phyloP scores from a whole-genome alignment of 2,329 filamentous ascomycete genomes.

The Diaporthe vaccinii region DNA sequence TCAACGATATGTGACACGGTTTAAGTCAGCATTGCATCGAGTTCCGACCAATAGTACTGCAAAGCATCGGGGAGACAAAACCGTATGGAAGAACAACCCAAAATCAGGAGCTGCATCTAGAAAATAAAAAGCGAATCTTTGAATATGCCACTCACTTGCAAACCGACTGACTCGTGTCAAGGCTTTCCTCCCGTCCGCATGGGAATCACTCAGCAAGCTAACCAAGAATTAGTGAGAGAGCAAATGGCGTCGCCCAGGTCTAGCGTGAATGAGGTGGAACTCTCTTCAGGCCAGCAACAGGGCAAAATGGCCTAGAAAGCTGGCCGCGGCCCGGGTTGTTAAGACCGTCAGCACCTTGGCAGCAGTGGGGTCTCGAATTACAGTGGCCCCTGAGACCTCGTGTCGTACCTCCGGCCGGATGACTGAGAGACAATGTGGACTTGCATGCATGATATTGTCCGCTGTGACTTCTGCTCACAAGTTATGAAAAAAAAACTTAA shows the following conservation, averaged over 20 bases:
- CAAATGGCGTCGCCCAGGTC: background rate
- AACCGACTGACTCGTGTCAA: background rate
- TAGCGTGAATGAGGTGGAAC: background rate
- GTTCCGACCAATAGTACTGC: background rate
- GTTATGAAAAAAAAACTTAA: background rate
- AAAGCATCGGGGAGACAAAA: background rate
- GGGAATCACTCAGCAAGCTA: background rate
- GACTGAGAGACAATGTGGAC: background rate
- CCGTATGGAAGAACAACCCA: background rate
- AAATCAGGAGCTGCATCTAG: background rate
- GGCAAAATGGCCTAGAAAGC: constrained; percentile 5
- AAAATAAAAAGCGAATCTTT: background rate
- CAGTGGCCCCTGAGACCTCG: background rate
- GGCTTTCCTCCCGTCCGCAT: background rate
- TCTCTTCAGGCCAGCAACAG: background rate
- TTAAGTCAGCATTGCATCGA: background rate
- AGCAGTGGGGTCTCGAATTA: background rate
- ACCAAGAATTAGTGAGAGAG: background rate
- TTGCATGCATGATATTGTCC: background rate
- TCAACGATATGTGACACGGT: background rate
- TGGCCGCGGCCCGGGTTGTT: background rate
- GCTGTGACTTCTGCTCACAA: background rate
- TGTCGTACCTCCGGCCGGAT: background rate
- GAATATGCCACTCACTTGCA: background rate
- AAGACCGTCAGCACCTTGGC: constrained; percentile 20